Conservation (phyloP, 208 protist genomes). For the Leishmania mexicana region DNA sequence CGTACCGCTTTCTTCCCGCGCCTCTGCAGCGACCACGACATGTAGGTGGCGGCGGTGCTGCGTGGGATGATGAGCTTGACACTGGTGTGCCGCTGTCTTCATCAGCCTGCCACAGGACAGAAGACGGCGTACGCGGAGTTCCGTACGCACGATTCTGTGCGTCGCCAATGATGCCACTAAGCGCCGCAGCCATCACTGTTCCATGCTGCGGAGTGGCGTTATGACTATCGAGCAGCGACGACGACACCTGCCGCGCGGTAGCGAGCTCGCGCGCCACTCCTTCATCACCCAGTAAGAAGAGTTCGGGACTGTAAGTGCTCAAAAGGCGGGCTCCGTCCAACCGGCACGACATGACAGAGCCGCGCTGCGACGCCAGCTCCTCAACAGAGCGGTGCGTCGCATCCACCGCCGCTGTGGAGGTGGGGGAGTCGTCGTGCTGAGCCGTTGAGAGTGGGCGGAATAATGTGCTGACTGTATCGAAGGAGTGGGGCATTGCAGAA, state of each 20-base stretch:
- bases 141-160: background rate
- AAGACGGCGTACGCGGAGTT: background rate
- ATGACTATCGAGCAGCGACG: background rate
- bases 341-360: too few species aligned
- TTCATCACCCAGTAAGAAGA: slow-evolving; percentile 36
- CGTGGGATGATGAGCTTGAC: background rate
- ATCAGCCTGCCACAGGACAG: background rate
- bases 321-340: background rate
- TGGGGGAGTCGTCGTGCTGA: background rate
- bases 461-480: background rate
- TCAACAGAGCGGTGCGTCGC: background rate
- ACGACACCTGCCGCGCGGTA: background rate
- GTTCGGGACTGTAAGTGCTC: slow-evolving; percentile 5
- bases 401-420: background rate
- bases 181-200: background rate
- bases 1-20: too few species aligned
- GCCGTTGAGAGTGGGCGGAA: background rate
- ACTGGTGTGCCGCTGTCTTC: background rate
- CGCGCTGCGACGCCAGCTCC: background rate
- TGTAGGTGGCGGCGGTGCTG: background rate
- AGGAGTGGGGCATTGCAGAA: background rate
- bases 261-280: slow-evolving; percentile 13
- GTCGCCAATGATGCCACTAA: background rate
- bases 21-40: too few species aligned
- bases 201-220: background rate